Evolutionary conservation across 768 basidiomycete genomes (phyloP), one percentile per base, ranked within the genome.

Genomic region (Paxillus rubicundulus): DNA sequence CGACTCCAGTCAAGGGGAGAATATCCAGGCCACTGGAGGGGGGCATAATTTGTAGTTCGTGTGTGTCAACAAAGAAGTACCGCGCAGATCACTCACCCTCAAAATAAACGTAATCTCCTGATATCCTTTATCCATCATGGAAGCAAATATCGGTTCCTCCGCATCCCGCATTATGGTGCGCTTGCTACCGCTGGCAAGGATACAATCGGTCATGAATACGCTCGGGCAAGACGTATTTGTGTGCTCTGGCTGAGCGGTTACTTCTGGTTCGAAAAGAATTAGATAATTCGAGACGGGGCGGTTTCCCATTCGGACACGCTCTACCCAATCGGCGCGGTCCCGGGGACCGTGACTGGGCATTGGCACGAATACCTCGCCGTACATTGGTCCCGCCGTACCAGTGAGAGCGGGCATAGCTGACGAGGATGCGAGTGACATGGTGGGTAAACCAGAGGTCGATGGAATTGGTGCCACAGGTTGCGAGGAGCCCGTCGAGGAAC

Each of bases 11-110:
- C 21, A 16, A 54, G 18, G 12, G 21, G 16, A 2, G 44, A 30
- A 16, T 56, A 56, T 17, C 53, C 55, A 9, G 55, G 53, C 53
- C 55, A 56, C 55, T 56, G 14, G 30, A 18, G 36, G 18, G 9
- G 17, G 21, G 18, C 8, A 1, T 4, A 24, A 24, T 24, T 24
- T 24, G 4, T 24, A 24, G 24, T 6, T 6, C 24, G 24, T 2
- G 24, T 24, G 24, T 24, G 6, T 24, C 24, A 24, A 1, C 24
- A 24, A 24, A 24, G 5, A 24, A 24, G 6, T 6, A 24, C 4
- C 4, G 24, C 24, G 13, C 40, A 18, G 18, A 42, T 9, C 2
- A 33, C 53, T 49, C 21, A 54, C 53, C n/a, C 32, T 44, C 4
- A 56, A 36, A 16, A 38, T 14, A 12, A 54, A 36, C 9, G 14